Base-by-base conservation (phyloP, 768 basidiomycete genomes). In the Dentipellis fragilis region DNA sequence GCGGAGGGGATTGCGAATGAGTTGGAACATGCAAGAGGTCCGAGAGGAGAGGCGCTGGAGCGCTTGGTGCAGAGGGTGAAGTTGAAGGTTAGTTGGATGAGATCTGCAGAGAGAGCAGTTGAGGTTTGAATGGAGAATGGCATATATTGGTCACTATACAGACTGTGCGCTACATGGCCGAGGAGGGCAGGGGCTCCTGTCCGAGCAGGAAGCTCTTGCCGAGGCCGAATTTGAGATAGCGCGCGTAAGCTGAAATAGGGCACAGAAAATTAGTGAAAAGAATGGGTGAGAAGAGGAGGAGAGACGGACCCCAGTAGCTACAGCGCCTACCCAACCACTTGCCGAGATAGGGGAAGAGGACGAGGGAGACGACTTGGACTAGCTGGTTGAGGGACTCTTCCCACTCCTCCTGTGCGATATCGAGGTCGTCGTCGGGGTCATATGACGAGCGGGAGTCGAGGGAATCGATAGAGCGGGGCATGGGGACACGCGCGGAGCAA, bases 401-500 rank as follows among this genome's bases (percentile, higher is more conserved):
- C 93, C 93, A 95, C 72, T 96, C 93, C 66, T 87, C 79, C 69
- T 93, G 88, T 2, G 89, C 87, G 49, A 86, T 73, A 40, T 75
- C 80, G 62, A 80, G 82, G 63, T 92, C 89, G 56, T 88, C 87
- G 59, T 76, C 75, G 29, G 62, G 66, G 67, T 83, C 82, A 66
- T 80, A 81, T 36, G 79, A 82, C 54, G 59, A 63, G 39, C 69
- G 69, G 11, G 78, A 77, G 17, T 73, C 71, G 52, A 73, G 59
- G 4, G 69, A 77, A 45, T 79, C 68, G 58, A 78, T 72, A 34
- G 85, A 89, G 42, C 62, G 70, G 55, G 86, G 79, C 87, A 88
- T 88, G 54, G 58, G 46, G 51, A 40, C 16, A 22, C 14, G 48
- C 22, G 8, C 10, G 19, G 45, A 8, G 21, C 8, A 46, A n/a